phyloP scores from a whole-genome alignment of 345 rosid genomes.

The Raphanus raphanistrum region DNA sequence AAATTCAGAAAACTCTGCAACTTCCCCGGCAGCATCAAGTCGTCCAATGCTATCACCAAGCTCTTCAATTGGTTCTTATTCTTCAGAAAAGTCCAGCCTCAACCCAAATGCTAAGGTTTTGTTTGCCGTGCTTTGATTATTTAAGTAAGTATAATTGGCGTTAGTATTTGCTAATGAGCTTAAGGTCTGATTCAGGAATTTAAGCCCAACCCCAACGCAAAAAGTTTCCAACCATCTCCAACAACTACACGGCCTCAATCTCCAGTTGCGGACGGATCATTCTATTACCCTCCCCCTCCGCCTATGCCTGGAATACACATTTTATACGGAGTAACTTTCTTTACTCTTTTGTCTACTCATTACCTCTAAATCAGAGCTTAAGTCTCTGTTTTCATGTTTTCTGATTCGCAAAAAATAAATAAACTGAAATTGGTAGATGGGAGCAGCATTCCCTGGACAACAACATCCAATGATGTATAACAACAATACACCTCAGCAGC shows the following conservation, averaged over 20 bases:
- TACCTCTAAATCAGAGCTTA: background rate
- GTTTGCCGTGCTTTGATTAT: background rate
- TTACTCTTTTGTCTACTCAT: conserved; percentile 24
- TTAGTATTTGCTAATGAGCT: background rate
- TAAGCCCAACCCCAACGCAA: conserved; percentile 94
- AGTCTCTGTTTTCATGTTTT: conserved; percentile 26
- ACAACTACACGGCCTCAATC: conserved; percentile 68
- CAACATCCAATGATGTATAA: conserved; percentile 68
- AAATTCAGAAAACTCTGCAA: conserved; percentile 49
- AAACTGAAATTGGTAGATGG: conserved; percentile 51
- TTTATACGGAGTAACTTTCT: conserved; percentile 64
- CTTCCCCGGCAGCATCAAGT: conserved; percentile 45
- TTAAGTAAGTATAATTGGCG: background rate
- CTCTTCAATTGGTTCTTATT: conserved; percentile 73
- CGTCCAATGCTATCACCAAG: conserved; percentile 72
- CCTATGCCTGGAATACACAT: conserved; percentile 66
- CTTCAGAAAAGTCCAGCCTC: conserved; percentile 74
- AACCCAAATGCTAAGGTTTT: conserved; percentile 89
- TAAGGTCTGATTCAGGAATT: conserved; percentile 62
- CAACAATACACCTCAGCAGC: conserved; percentile 46
- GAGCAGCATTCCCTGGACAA: conserved; percentile 54
- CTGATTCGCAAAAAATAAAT: background rate
- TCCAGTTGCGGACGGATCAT: conserved; percentile 64
- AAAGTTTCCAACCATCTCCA: conserved; percentile 84
- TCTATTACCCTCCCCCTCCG: conserved; percentile 60